A percentile compares a stretch with the other conserved stretches of the same genome.
phyloP scores from a whole-genome alignment of 768 basidiomycete species.

The Agrocybe chaxingu region DNA sequence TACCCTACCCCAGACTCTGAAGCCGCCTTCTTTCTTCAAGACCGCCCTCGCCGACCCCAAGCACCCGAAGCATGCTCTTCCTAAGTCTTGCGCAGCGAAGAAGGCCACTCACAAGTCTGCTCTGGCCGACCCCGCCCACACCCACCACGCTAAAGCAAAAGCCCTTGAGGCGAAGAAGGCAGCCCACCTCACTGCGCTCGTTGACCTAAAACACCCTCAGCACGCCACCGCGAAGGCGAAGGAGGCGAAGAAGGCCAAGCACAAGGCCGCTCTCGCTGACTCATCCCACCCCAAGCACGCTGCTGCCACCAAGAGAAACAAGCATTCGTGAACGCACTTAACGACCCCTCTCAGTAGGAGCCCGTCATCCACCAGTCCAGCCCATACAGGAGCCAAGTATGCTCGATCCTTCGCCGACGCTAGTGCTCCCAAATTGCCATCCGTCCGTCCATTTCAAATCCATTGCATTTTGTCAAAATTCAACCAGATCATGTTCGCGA shows the following conservation, averaged over 20 bases:
- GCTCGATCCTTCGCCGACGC: too few species aligned
- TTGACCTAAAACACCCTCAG: constrained; percentile 1
- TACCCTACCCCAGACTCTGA: too few species aligned
- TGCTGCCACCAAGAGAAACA: neutral
- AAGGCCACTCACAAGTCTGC: constrained; percentile 4
- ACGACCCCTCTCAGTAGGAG: neutral
- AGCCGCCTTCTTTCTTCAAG: too few species aligned
- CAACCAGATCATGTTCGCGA: too few species aligned
- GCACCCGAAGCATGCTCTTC: constrained; percentile 5
- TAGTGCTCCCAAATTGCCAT: too few species aligned
- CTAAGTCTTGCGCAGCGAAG: constrained; percentile 1
- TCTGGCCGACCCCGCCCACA: neutral
- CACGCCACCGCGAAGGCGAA: constrained; percentile 1
- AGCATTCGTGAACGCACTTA: neutral
- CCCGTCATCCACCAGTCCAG: too few species aligned
- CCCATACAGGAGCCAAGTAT: too few species aligned
- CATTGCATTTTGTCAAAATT: too few species aligned
- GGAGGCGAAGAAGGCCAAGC: constrained; percentile 1
- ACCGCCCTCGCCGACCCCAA: constrained; percentile 2
- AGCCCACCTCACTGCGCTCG: neutral
- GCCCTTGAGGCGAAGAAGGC: neutral
- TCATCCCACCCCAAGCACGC: constrained; percentile 4
- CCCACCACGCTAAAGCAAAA: neutral
- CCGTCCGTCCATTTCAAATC: too few species aligned
- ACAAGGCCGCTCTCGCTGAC: constrained; percentile 2